Percentiles rank a stretch among this genome's conserved stretches.
phyloP scores from a whole-genome alignment of 1,284 basidiomycete species.

The Garcileccinum viscosum region DNA sequence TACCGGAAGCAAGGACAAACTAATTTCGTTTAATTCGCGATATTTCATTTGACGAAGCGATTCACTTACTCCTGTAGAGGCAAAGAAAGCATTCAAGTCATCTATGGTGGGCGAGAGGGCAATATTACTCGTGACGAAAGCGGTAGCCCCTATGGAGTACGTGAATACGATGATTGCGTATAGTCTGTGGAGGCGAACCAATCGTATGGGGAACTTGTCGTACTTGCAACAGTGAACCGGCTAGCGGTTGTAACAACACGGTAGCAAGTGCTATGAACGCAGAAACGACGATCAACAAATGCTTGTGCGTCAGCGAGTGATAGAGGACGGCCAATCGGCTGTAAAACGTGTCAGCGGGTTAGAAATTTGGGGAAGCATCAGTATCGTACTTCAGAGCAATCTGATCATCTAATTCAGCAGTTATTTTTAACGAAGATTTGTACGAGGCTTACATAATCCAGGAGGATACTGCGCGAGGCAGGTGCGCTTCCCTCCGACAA shows the following conservation, averaged over 20 bases:
- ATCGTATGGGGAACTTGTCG: constrained; percentile 43
- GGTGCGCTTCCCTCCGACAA: constrained; percentile 55
- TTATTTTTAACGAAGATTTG: background rate
- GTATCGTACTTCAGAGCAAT: constrained; percentile 49
- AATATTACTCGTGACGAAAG: constrained; percentile 48
- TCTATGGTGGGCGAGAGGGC: constrained; percentile 49
- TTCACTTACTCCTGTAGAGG: constrained; percentile 60
- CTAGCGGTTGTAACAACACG: constrained; percentile 59
- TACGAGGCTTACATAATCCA: constrained; percentile 70
- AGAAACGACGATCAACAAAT: constrained; percentile 58
- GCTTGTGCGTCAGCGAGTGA: constrained; percentile 50
- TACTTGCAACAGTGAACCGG: constrained; percentile 62
- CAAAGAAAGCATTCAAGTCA: constrained; percentile 58
- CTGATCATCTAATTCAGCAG: constrained; percentile 36
- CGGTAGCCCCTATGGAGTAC: constrained; percentile 39
- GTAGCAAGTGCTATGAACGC: constrained; percentile 48
- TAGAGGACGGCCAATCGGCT: constrained; percentile 48
- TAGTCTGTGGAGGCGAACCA: constrained; percentile 35
- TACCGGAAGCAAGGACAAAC: constrained; percentile 52
- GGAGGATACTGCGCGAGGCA: constrained; percentile 61
- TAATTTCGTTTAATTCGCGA: constrained; percentile 19
- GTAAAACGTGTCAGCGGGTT: constrained; percentile 13
- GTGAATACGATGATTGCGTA: constrained; percentile 6
- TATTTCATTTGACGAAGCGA: background rate
- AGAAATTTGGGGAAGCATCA: background rate